phyloP scores from a whole-genome alignment of 306 rosid species.

The Abrus precatorius region DNA sequence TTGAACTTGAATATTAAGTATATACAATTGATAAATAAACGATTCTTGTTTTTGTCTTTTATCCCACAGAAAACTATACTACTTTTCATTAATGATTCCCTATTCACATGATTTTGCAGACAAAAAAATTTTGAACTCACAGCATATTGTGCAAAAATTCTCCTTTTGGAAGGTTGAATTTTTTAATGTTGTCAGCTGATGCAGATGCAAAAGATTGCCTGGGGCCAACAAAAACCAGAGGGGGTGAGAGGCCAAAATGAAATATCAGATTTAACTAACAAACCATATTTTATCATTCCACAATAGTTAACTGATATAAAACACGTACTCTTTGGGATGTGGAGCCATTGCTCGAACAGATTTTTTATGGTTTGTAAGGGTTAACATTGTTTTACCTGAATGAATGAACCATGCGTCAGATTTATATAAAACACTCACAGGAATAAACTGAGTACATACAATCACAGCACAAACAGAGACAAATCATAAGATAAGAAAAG shows the following conservation, averaged over 20 bases:
- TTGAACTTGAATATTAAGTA: slow-evolving; percentile 24
- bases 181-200: slow-evolving; percentile 97
- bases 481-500: background rate
- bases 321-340: slow-evolving; percentile 96
- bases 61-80: slow-evolving; percentile 23
- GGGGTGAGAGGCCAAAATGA: slow-evolving; percentile 27
- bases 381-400: slow-evolving; percentile 89
- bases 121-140: slow-evolving; percentile 65
- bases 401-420: slow-evolving; percentile 36
- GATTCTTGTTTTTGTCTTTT: background rate
- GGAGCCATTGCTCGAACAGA: slow-evolving; percentile 95
- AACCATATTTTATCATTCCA: slow-evolving; percentile 37
- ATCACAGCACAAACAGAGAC: slow-evolving; percentile 4
- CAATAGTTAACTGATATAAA: slow-evolving; percentile 3
- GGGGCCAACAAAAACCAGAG: slow-evolving; percentile 39
- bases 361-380: slow-evolving; percentile 97
- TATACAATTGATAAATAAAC: slow-evolving; percentile 20
- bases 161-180: slow-evolving; percentile 92
- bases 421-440: slow-evolving; percentile 7
- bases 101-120: slow-evolving; percentile 10
- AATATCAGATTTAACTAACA: slow-evolving; percentile 30
- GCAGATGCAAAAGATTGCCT: slow-evolving; percentile 98
- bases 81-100: slow-evolving; percentile 19
- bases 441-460: background rate
- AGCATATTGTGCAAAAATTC: slow-evolving; percentile 98